phyloP scores from a whole-genome alignment of 805 yeast genomes.

The Crinitomyces ghanaensis region DNA sequence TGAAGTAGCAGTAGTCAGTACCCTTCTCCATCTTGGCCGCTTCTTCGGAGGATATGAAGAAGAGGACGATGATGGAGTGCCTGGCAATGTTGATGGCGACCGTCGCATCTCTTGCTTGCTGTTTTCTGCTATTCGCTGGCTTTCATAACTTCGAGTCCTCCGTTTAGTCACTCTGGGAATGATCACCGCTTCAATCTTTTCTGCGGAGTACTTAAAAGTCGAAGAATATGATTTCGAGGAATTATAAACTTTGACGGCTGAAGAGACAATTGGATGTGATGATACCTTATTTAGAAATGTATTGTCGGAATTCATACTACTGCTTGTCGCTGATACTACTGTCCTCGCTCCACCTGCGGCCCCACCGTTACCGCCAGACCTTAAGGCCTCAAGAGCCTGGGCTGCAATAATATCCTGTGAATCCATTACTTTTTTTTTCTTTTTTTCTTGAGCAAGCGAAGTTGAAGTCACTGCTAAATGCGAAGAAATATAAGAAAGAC shows the following conservation, averaged over 20 bases:
- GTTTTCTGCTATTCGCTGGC: background rate
- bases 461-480: no score
- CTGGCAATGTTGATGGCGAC: constrained; percentile 1
- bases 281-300: constrained; percentile 14
- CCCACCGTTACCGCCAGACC: no score
- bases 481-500: no score
- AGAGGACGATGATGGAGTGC: constrained; percentile 2
- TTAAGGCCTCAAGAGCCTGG: no score
- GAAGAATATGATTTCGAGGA: constrained; percentile 33
- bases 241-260: constrained; percentile 25
- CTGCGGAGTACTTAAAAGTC: constrained; percentile 48
- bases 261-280: constrained; percentile 15
- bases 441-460: no score
- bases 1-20: constrained; percentile 26
- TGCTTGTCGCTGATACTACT: no score
- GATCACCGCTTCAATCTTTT: constrained; percentile 18
- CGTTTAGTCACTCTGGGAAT: constrained; percentile 5
- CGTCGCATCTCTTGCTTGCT: background rate
- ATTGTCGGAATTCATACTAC: no score
- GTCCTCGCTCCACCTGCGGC: no score
- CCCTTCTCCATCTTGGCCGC: constrained; percentile 20
- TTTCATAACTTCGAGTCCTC: constrained; percentile 1
- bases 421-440: no score
- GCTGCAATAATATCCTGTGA: no score
- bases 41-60: constrained; percentile 1